Percentiles rank a stretch among this genome's conserved stretches.
Evolutionary conservation across 495 filamentous ascomycete genomes (phyloP).

Genomic region (Neurospora tetraspora): DNA sequence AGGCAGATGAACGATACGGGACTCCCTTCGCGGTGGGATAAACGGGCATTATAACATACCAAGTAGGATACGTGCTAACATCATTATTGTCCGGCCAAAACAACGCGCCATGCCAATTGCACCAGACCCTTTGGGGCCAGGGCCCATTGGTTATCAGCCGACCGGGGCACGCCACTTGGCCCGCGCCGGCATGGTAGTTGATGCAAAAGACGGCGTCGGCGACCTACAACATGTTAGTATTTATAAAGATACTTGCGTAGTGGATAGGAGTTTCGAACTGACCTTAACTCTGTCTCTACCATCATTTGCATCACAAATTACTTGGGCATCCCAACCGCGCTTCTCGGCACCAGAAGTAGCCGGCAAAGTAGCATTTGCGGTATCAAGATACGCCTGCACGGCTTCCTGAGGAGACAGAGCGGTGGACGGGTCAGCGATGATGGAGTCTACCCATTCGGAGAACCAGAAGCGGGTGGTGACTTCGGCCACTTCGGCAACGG

Average conservation of each 20-base stretch:
- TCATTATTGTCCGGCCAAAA: background rate
- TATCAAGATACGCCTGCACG: background rate
- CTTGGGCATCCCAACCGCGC: background rate
- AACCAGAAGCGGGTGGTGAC: background rate
- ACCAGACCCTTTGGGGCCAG: background rate
- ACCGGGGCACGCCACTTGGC: background rate
- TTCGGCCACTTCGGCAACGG: background rate
- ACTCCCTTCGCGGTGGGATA: too few species aligned
- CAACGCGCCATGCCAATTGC: background rate
- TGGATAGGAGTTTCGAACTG: background rate
- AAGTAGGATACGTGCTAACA: background rate
- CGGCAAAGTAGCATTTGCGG: background rate
- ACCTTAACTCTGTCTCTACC: background rate
- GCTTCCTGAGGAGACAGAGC: background rate
- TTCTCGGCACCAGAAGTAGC: background rate
- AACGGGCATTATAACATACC: background rate
- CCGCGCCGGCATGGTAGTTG: background rate
- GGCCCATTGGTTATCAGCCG: background rate
- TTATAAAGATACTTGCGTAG: background rate
- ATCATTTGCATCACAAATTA: background rate
- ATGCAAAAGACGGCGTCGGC: background rate
- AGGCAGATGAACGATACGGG: background rate
- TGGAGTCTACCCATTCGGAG: background rate
- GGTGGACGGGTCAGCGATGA: background rate
- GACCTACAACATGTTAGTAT: background rate